These are phyloP conservation scores for Acarospora socialis DNA, from an alignment of 2,329 filamentous ascomycete genomes.

Conservation along the genomic window DNA sequence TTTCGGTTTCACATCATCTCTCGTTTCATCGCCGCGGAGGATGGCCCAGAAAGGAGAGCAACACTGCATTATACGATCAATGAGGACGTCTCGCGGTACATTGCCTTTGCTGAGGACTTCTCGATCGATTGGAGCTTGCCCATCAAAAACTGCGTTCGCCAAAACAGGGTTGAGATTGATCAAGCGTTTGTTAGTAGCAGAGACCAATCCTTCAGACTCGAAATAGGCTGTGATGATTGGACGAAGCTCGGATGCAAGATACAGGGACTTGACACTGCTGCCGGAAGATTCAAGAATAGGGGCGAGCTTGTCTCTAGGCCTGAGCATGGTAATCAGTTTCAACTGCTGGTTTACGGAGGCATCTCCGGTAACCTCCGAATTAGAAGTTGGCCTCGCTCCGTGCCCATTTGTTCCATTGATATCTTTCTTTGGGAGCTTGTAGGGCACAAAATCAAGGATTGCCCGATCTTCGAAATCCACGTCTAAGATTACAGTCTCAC, in stretches of 20 bases:
- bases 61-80: conserved; percentile 43
- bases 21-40: conserved; percentile 31
- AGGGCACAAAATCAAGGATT: conserved; percentile 44
- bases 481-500: conserved; percentile 49
- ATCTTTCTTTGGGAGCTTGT: conserved; percentile 46
- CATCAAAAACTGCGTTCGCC: conserved; percentile 46
- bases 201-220: conserved; percentile 40
- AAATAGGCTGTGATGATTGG: conserved; percentile 44
- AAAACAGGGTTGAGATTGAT: conserved; percentile 48
- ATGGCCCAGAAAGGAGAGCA: conserved; percentile 45
- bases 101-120: conserved; percentile 42
- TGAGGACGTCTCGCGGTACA: conserved; percentile 45
- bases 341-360: conserved; percentile 29
- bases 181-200: conserved; percentile 44
- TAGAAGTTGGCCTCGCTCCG: conserved; percentile 17
- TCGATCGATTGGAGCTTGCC: conserved; percentile 38
- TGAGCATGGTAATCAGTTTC: conserved; percentile 38
- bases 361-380: conserved; percentile 18
- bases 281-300: conserved; percentile 39
- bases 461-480: conserved; percentile 47
- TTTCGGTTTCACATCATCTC: conserved; percentile 42
- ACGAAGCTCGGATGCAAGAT: conserved; percentile 46
- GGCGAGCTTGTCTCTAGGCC: conserved; percentile 42
- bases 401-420: conserved; percentile 24
- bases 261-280: conserved; percentile 39